Evolutionary conservation across 1,139 yeast species (phyloP).

Genomic region (Candida sp.): DNA sequence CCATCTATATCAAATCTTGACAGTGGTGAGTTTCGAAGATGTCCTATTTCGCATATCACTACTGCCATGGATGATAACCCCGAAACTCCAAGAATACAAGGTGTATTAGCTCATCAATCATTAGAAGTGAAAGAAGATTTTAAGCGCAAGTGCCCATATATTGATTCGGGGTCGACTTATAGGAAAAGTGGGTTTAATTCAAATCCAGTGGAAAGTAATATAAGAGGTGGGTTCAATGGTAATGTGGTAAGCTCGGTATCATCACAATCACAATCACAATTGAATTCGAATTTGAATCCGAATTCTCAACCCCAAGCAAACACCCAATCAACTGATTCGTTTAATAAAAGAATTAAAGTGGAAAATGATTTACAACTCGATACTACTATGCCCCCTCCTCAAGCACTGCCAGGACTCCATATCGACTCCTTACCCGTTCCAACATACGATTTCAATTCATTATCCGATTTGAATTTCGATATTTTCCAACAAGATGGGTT

Average conservation of each 20-base stretch:
- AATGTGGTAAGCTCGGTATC: not conserved
- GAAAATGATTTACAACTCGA: not conserved
- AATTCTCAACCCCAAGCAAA: not conserved
- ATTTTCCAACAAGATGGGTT: conserved; percentile 25
- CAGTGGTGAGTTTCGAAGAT: conserved; percentile 14
- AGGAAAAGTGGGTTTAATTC: conserved; percentile 13
- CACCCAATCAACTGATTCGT: not conserved
- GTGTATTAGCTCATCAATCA: conserved; percentile 12
- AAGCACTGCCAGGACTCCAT: not conserved
- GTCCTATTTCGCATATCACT: conserved; percentile 31
- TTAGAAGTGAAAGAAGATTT: conserved; percentile 13
- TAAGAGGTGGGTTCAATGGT: conserved; percentile 13
- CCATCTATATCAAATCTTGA: not conserved
- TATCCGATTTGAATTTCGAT: conserved; percentile 28
- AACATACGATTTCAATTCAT: conserved; percentile 7
- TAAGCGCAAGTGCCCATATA: conserved; percentile 31
- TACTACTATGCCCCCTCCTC: not conserved
- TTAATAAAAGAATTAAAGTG: not conserved
- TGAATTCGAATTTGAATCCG: not conserved
- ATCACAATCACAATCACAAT: not conserved
- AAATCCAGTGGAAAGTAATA: conserved; percentile 22
- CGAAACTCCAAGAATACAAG: conserved; percentile 34
- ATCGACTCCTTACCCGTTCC: conserved; percentile 2
- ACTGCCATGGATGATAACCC: conserved; percentile 21
- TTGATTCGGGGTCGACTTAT: conserved; percentile 18